Conservation (phyloP, 371 early-diverging fungal species). For the Syncephalastrum sp. region DNA sequence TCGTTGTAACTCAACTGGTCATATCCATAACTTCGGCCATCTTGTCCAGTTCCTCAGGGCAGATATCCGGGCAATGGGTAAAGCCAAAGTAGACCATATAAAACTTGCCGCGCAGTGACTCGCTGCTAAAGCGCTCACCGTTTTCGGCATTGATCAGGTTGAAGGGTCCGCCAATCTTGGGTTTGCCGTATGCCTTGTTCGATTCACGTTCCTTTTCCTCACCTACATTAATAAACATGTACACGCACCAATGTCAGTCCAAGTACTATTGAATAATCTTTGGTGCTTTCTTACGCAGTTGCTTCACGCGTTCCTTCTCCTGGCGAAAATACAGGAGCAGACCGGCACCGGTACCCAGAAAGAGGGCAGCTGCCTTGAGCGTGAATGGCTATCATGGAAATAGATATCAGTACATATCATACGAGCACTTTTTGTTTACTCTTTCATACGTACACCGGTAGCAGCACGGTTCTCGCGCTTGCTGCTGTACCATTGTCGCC, state of each 20-base stretch:
- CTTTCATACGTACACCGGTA: slow-evolving; percentile 11
- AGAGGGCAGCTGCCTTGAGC: slow-evolving; percentile 49
- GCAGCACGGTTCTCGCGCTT: slow-evolving; percentile 10
- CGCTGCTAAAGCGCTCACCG: slow-evolving; percentile 27
- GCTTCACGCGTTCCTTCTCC: slow-evolving; percentile 61
- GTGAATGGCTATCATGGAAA: slow-evolving; percentile 37
- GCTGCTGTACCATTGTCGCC: slow-evolving; percentile 11
- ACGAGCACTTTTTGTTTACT: background rate
- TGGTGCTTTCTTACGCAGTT: slow-evolving; percentile 37
- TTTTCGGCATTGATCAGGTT: slow-evolving; percentile 76
- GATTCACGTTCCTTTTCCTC: slow-evolving; percentile 42
- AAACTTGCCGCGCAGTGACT: slow-evolving; percentile 76
- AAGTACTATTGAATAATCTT: background rate
- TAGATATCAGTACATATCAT: background rate
- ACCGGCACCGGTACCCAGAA: slow-evolving; percentile 61
- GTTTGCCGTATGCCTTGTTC: slow-evolving; percentile 63
- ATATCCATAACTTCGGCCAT: slow-evolving; percentile 89
- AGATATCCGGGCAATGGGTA: slow-evolving; percentile 98
- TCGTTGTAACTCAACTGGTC: slow-evolving; percentile 31
- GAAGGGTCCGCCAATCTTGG: slow-evolving; percentile 94
- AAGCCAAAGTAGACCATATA: slow-evolving; percentile 96
- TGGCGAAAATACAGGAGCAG: slow-evolving; percentile 59
- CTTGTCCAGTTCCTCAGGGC: slow-evolving; percentile 98
- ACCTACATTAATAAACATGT: slow-evolving; percentile 8
- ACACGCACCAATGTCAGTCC: background rate